phyloP scores from a whole-genome alignment of 2,329 filamentous ascomycete species.

The Aureobasidium lini region DNA sequence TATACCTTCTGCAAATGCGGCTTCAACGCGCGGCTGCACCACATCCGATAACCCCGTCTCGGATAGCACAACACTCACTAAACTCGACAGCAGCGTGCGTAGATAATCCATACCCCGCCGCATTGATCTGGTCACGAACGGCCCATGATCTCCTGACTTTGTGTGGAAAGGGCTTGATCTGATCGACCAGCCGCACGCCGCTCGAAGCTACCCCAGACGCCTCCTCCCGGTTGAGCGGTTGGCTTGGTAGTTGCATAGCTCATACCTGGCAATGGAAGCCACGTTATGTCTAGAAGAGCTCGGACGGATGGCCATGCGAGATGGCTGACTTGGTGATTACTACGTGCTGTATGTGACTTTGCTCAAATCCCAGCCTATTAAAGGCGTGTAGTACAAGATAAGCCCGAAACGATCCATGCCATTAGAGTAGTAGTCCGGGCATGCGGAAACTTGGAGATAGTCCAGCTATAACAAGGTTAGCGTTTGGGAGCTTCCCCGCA shows the following conservation, averaged over 20 bases:
- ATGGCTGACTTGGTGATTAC: neutral
- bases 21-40: neutral
- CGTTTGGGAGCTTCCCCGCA: neutral
- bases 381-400: neutral
- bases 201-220: constrained; percentile 11
- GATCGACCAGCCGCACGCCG: neutral
- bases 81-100: neutral
- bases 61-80: neutral
- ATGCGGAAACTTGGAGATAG: neutral
- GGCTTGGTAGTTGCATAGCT: neutral
- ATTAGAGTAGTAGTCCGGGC: neutral
- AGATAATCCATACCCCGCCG: constrained; percentile 2
- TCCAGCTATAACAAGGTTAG: neutral
- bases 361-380: neutral
- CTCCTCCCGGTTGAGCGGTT: constrained; percentile 11
- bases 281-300: neutral
- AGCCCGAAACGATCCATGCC: neutral
- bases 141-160: constrained; percentile 12
- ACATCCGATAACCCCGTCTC: constrained; percentile 2
- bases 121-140: neutral
- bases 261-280: neutral
- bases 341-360: neutral
- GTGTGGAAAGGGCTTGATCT: neutral
- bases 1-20: constrained; percentile 5
- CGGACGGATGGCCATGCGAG: constrained; percentile 4